Conservation (phyloP, 2,329 filamentous ascomycete species). For the Pseudogymnoascus sp. region DNA sequence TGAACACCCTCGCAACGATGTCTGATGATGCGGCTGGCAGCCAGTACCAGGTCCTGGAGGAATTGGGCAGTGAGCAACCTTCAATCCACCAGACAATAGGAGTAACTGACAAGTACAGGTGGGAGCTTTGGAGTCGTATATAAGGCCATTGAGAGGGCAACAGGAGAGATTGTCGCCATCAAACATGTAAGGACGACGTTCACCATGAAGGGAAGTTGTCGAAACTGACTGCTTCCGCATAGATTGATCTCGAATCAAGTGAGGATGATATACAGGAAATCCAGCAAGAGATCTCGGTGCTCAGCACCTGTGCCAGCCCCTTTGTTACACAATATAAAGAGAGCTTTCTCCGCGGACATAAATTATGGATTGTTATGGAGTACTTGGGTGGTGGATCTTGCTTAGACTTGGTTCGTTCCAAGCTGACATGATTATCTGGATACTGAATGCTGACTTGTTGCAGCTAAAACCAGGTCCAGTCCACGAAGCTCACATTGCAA, state of each 20-base stretch:
- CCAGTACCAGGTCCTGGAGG: slow-evolving; percentile 91
- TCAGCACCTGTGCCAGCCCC: slow-evolving; percentile 89
- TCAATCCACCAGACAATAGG: background rate
- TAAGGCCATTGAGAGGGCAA: slow-evolving; percentile 86
- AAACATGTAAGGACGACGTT: slow-evolving; percentile 66
- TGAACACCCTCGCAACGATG: slow-evolving; percentile 34
- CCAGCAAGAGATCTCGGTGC: slow-evolving; percentile 89
- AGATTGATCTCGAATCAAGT: slow-evolving; percentile 98
- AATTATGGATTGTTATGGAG: slow-evolving; percentile 99
- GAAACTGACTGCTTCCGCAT: slow-evolving; percentile 16
- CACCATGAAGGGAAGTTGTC: slow-evolving; percentile 10
- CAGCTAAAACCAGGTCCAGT: slow-evolving; percentile 88
- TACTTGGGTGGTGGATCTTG: slow-evolving; percentile 93
- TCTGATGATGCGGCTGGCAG: slow-evolving; percentile 63
- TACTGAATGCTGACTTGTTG: slow-evolving; percentile 16
- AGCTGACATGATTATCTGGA: background rate
- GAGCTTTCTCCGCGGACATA: slow-evolving; percentile 91
- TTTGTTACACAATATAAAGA: slow-evolving; percentile 95
- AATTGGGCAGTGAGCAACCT: slow-evolving; percentile 74
- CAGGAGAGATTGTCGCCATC: slow-evolving; percentile 90
- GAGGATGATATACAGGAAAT: slow-evolving; percentile 98
- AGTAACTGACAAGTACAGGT: slow-evolving; percentile 44
- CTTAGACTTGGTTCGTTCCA: slow-evolving; percentile 66
- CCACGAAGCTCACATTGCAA: slow-evolving; percentile 82
- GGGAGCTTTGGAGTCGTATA: slow-evolving; percentile 96